Evolutionary conservation across 1,284 basidiomycete genomes (phyloP), one percentile per base, ranked within the genome.

Genomic region (Moesziomyces sp.): DNA sequence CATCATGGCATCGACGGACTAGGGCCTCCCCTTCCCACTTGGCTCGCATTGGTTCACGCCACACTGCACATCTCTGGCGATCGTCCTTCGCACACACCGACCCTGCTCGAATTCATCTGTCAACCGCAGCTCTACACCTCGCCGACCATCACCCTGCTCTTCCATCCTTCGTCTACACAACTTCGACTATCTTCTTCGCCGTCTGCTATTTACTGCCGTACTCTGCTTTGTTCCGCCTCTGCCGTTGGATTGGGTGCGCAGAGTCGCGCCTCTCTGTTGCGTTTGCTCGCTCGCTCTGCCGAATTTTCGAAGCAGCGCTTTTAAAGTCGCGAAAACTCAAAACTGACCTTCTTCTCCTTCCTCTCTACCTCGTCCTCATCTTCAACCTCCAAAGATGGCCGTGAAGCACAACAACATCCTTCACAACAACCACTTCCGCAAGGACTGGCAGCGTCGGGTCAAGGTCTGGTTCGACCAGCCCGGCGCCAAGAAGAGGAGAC

Each of bases 401-500:
- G 78, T 83, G 76, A 78, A 78, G 67, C 81, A 83, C 80, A 83
- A 83, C 77, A 79, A 84, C 76, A 61, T 84, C 64, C 80, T 83
- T 56, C 80, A 81, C 78, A 83, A 88, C 85, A 95, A 95, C 88
- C 95, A 97, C 86, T 97, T 97, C 91, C 93, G 91, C 88, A 99
- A 99, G 91, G 81, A 81, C 70, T 83, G 81, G 83, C 92, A 96
- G 87, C 89, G 90, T 85, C 91, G 91, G 81, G 93, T 97, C 84
- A 92, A 91, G 87, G 96, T 93, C 85, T 95, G 95, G 96, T 99
- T 99, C 86, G 93, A 99, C 89, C 97, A 99, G 88, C 94, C 96
- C 75, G 97, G 95, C 66, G 92, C 93, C 86, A 99, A 99, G 88
- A 92, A 96, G 87, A 92, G 93, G 86, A 90, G 97, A 86, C 93